These are phyloP conservation scores for Daldinia decipiens DNA, from an alignment of 495 filamentous ascomycete species.

Conservation along the genomic window DNA sequence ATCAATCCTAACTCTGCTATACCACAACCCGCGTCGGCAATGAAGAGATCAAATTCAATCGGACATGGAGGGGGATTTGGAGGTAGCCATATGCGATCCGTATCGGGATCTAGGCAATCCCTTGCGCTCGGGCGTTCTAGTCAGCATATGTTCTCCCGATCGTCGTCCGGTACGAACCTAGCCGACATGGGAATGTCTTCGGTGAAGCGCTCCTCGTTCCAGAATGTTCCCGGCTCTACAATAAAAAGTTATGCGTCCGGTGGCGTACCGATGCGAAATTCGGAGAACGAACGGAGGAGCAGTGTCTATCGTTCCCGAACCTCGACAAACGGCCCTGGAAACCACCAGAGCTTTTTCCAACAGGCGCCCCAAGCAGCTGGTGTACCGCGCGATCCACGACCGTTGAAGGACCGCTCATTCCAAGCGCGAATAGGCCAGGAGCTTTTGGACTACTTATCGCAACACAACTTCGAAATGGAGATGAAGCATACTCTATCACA, in stretches of 20 bases:
- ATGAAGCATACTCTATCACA: conserved; percentile 91
- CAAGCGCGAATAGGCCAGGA: conserved; percentile 86
- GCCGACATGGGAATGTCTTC: conserved; percentile 82
- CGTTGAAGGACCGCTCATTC: conserved; percentile 81
- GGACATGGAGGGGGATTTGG: conserved; percentile 69
- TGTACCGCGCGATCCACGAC: conserved; percentile 86
- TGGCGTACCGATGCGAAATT: conserved; percentile 53
- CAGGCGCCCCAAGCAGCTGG: conserved; percentile 80
- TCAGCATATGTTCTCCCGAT: conserved; percentile 84
- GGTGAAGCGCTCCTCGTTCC: conserved; percentile 85
- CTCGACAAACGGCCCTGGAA: conserved; percentile 62
- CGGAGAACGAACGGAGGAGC: conserved; percentile 76
- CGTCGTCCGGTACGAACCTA: conserved; percentile 80
- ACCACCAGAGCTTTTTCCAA: conserved; percentile 90
- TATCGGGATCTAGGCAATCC: conserved; percentile 86
- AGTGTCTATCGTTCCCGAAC: conserved; percentile 81
- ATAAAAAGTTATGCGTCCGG: conserved; percentile 60
- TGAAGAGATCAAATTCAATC: conserved; percentile 92
- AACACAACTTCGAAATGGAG: conserved; percentile 95
- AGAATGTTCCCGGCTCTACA: conserved; percentile 73
- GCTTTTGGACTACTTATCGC: conserved; percentile 87
- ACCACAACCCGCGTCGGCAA: conserved; percentile 89
- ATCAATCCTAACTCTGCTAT: conserved; percentile 82
- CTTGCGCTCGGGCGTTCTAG: conserved; percentile 80
- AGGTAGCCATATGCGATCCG: conserved; percentile 77